Evolutionary conservation across 495 filamentous ascomycete genomes (phyloP).

Genomic region (Talaromyces stipitatus): DNA sequence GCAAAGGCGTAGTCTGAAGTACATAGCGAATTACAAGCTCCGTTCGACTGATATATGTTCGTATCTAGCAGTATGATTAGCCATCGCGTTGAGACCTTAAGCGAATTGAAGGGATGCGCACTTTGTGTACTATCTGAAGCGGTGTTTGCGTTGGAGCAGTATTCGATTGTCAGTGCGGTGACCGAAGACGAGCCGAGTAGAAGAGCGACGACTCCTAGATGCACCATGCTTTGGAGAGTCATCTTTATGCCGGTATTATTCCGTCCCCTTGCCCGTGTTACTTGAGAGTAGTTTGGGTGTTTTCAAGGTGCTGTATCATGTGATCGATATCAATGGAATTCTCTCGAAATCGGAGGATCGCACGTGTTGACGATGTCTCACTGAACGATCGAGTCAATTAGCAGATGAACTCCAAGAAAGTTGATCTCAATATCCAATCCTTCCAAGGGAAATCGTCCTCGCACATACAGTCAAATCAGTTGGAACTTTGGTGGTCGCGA

Average conservation of each 20-base stretch:
- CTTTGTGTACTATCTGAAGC: constrained; percentile 23
- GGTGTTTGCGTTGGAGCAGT: constrained; percentile 43
- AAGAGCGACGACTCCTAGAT: background rate
- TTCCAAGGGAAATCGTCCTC: no score
- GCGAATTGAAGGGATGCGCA: constrained; percentile 11
- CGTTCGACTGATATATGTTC: constrained; percentile 58
- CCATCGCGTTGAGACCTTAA: background rate
- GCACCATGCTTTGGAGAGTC: background rate
- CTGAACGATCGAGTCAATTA: background rate
- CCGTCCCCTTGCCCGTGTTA: background rate
- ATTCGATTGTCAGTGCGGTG: constrained; percentile 19
- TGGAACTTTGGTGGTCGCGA: no score
- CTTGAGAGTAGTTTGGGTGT: background rate
- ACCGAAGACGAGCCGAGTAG: constrained; percentile 1
- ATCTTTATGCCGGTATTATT: background rate
- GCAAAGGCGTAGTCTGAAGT: constrained; percentile 54
- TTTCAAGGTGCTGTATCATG: background rate
- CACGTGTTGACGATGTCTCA: no score
- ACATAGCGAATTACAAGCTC: constrained; percentile 51
- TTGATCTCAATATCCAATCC: no score
- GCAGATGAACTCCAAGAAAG: no score
- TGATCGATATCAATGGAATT: background rate
- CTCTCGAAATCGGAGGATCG: background rate
- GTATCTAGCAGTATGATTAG: constrained; percentile 31
- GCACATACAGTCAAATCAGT: no score